Evolutionary conservation across 1,284 basidiomycete species (phyloP).

Genomic region (Moniliophthora roreri): DNA sequence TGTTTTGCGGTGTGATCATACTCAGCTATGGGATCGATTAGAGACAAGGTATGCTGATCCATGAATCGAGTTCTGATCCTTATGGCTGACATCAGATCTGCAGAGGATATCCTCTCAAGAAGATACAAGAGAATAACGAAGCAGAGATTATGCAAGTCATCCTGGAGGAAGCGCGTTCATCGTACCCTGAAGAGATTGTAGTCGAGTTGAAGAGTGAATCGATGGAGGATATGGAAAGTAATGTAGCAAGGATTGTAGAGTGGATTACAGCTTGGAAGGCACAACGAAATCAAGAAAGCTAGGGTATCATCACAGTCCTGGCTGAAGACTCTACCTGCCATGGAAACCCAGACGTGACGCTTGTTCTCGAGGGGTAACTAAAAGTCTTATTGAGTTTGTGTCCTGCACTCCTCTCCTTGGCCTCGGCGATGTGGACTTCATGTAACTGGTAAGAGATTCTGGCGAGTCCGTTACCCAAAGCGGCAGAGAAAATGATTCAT

Average conservation of each 20-base stretch:
- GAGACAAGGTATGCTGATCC: conserved; percentile 74
- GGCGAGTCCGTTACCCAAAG: conserved; percentile 3
- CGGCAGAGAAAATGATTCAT: conserved; percentile 4
- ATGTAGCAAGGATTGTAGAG: conserved; percentile 79
- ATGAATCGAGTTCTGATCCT: conserved; percentile 2
- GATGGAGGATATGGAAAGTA: conserved; percentile 82
- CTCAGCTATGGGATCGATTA: conserved; percentile 88
- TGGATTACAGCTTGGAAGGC: conserved; percentile 85
- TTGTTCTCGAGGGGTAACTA: conserved; percentile 33
- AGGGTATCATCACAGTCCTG: not conserved
- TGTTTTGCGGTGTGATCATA: conserved; percentile 89
- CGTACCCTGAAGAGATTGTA: conserved; percentile 85
- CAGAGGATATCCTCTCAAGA: conserved; percentile 88
- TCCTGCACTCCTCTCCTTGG: conserved; percentile 47
- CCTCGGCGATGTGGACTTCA: conserved; percentile 41
- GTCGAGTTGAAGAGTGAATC: conserved; percentile 84
- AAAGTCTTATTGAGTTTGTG: conserved; percentile 34
- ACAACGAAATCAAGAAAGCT: conserved; percentile 33
- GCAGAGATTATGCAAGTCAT: conserved; percentile 98
- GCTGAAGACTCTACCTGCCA: not conserved
- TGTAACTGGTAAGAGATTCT: conserved; percentile 31
- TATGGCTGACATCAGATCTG: not conserved
- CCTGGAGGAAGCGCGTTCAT: conserved; percentile 83
- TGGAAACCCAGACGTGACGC: conserved; percentile 28
- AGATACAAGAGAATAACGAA: conserved; percentile 98